Percentiles rank a stretch among this genome's conserved stretches.
Conservation (phyloP, 208 protist species). For the Crithidia bombi region DNA sequence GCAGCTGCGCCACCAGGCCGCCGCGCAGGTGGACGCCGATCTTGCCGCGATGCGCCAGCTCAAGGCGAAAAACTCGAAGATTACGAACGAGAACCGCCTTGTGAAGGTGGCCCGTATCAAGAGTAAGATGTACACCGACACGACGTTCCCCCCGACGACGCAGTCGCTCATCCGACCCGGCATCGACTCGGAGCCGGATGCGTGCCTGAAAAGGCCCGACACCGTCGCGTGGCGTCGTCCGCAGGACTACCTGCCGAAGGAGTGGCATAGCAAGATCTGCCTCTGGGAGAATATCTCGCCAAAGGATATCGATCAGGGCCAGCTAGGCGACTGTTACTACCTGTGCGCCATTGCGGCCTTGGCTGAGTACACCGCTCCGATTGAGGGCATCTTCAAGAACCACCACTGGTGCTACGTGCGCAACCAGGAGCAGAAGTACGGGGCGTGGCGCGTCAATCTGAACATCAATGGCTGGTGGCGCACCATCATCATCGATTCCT, state of each 20-base stretch:
- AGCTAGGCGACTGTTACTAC: conserved; percentile 76
- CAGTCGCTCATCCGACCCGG: conserved; percentile 53
- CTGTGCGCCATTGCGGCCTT: conserved; percentile 55
- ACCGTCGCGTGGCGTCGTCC: conserved; percentile 56
- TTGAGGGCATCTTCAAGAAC: conserved; percentile 58
- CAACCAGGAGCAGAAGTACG: conserved; percentile 49
- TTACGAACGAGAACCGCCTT: conserved; percentile 41
- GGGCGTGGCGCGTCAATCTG: conserved; percentile 59
- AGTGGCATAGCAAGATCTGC: conserved; percentile 48
- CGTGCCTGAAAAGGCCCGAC: conserved; percentile 31
- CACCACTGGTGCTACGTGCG: conserved; percentile 41
- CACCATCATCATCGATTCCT: conserved; percentile 69
- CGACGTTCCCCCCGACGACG: conserved; percentile 50
- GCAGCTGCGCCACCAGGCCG: conserved; percentile 15
- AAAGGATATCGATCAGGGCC: conserved; percentile 72
- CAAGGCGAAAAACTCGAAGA: conserved; percentile 23
- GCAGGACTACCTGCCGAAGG: conserved; percentile 51
- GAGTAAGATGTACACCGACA: conserved; percentile 51
- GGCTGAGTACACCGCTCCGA: conserved; percentile 42
- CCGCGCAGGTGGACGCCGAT: conserved; percentile 25
- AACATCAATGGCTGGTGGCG: conserved; percentile 75
- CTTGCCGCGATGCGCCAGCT: conserved; percentile 32
- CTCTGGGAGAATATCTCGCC: conserved; percentile 48
- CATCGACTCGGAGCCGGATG: conserved; percentile 38
- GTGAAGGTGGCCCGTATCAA: conserved; percentile 40